Base-by-base conservation (phyloP, 169 alveolate species). In the Theileria annulata region DNA sequence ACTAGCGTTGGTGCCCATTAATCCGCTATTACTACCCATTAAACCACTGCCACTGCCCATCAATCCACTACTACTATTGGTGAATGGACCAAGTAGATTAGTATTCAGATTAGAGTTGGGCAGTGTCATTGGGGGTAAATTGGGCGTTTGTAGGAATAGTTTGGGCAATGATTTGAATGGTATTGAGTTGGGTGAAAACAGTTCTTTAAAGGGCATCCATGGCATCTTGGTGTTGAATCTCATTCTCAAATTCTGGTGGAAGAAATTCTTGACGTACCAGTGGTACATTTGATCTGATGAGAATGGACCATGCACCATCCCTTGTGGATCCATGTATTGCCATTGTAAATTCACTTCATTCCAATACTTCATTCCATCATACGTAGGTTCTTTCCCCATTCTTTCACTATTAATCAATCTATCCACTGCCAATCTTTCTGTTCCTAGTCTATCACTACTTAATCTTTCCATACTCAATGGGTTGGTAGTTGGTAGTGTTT, bases 301-400 rank as follows among this genome's bases (percentile, higher is more conserved):
- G 48, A 88, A 91, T 6, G 93, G 93, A 0, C 95, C 95, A 64
- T 91, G 95, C 30, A 91, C 77, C 71, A 73, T 72, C 9, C 95
- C 95, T 48, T 85, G 80, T 19, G 91, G 91, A 54, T 91, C 95
- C 86, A 78, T 88, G 75, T 91, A 91, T 63, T 88, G 95, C 95
- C 95, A 91, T 28, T 76, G 79, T 28, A 84, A 59, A n/a, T 72
- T 72, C 15, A 77, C 70, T 0, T 30, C 64, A 19, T 31, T 69
- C 76, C 64, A 48, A 15, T 19, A 15, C 62, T 69, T 69, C 76
- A 48, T 49, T 8, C 12, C 49, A 8, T 69, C 64, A 15, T 10
- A 31, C 13, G 47, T n/a, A 8, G 19, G 19, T 42, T 42, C 51
- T 42, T 42, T 42, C 13, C 51, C 51, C 15, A 42, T 17, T 42